Conservation (phyloP, 345 rosid species). For the Clausena lansium region DNA sequence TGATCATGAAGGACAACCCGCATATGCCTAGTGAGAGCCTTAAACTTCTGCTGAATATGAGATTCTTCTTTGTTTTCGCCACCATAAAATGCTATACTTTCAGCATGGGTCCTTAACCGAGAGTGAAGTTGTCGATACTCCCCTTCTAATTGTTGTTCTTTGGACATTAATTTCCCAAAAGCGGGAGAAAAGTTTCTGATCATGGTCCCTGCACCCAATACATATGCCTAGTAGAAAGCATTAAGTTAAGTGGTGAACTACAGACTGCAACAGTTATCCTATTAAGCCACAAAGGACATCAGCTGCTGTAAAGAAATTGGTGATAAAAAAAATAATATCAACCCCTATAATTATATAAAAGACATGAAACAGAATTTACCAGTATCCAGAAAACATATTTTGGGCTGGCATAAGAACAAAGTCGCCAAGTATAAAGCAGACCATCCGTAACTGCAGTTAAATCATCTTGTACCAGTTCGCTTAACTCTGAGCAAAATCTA, state of each 20-base stretch:
- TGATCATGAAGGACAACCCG: constrained; percentile 79
- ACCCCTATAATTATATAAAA: not conserved
- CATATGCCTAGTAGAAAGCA: constrained; percentile 65
- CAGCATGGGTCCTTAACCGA: constrained; percentile 95
- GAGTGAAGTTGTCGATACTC: constrained; percentile 96
- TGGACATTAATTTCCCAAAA: constrained; percentile 89
- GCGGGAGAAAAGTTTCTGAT: constrained; percentile 93
- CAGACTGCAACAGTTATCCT: constrained; percentile 7
- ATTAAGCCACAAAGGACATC: not conserved
- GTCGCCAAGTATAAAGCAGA: constrained; percentile 88
- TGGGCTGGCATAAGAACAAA: constrained; percentile 97
- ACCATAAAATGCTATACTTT: constrained; percentile 97
- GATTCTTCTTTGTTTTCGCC: constrained; percentile 91
- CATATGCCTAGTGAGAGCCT: constrained; percentile 69
- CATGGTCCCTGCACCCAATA: constrained; percentile 79
- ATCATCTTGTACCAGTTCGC: constrained; percentile 92
- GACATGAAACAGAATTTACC: constrained; percentile 46
- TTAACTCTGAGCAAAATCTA: constrained; percentile 89
- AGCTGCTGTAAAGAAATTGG: constrained; percentile 4
- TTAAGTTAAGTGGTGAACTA: constrained; percentile 14
- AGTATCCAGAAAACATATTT: constrained; percentile 90
- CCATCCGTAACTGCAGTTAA: constrained; percentile 86
- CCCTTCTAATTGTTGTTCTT: constrained; percentile 97
- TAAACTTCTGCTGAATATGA: constrained; percentile 87
- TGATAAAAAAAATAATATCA: not conserved